Conservation (phyloP, 2,329 filamentous ascomycete genomes). For the Apiospora aurea region DNA sequence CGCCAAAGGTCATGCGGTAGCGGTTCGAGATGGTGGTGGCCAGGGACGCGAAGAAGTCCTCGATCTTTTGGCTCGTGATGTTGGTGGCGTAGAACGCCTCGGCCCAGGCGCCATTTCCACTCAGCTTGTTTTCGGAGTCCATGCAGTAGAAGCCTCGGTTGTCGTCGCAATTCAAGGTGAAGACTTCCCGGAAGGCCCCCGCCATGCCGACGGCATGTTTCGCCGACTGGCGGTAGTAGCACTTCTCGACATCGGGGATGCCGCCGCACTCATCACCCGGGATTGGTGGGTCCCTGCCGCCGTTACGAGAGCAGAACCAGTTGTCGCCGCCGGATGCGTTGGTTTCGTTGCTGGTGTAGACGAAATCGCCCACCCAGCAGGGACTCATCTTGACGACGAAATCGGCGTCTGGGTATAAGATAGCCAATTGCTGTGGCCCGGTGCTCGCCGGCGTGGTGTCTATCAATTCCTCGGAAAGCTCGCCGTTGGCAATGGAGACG, state of each 20-base stretch:
- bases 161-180: neutral
- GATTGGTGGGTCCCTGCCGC: neutral
- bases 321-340: neutral
- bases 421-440: neutral
- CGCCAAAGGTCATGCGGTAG: slow-evolving; percentile 18
- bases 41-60: neutral
- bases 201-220: neutral
- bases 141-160: neutral
- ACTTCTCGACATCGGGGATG: neutral
- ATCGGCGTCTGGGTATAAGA: neutral
- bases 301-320: neutral
- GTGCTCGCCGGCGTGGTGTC: neutral
- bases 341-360: neutral
- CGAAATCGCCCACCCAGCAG: neutral
- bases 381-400: neutral
- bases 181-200: neutral
- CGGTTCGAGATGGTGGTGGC: slow-evolving; percentile 1
- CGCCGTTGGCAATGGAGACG: slow-evolving; percentile 5
- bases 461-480: neutral
- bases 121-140: too few species aligned
- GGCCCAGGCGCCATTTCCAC: neutral
- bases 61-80: neutral
- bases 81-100: neutral
- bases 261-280: neutral
- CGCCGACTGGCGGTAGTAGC: neutral